phyloP scores from a whole-genome alignment of 345 rosid genomes.

The Nasturtium officinale region DNA sequence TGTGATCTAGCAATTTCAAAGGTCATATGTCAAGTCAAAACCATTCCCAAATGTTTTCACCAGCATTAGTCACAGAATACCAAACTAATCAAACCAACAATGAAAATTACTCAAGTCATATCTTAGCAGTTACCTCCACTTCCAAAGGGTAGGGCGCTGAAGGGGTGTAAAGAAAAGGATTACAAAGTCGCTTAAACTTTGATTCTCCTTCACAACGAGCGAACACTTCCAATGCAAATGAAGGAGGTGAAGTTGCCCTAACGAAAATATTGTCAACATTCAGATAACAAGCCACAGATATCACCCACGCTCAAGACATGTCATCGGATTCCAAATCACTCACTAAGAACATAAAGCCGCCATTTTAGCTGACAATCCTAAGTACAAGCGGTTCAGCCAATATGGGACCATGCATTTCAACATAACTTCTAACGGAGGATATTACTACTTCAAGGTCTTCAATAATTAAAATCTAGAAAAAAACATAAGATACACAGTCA shows the following conservation, averaged over 20 bases:
- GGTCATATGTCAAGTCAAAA: constrained; percentile 13
- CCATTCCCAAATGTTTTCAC: constrained; percentile 25
- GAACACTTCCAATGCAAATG: constrained; percentile 98
- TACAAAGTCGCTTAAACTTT: constrained; percentile 94
- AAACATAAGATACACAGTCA: not conserved
- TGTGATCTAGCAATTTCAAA: constrained; percentile 3
- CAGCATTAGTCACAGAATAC: constrained; percentile 18
- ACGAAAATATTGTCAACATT: constrained; percentile 27
- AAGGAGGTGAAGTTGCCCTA: constrained; percentile 98
- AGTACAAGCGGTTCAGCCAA: constrained; percentile 17
- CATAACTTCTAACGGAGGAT: not conserved
- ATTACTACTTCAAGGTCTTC: constrained; percentile 18
- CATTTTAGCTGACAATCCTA: not conserved
- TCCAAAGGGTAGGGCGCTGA: constrained; percentile 94
- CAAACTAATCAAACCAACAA: constrained; percentile 16
- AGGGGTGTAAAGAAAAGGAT: constrained; percentile 92
- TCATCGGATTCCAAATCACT: constrained; percentile 13
- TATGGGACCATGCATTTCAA: constrained; percentile 11
- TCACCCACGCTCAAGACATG: constrained; percentile 6
- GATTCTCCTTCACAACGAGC: constrained; percentile 93
- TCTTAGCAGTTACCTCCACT: constrained; percentile 69
- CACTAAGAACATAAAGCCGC: constrained; percentile 1
- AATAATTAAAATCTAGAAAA: not conserved
- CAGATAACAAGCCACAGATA: constrained; percentile 25
- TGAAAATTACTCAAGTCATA: constrained; percentile 12